A percentile compares a stretch with the other conserved stretches of the same genome.
These are phyloP conservation scores for Chaetomium sp. DNA, from an alignment of 2,329 filamentous ascomycete species.

Conservation along the genomic window DNA sequence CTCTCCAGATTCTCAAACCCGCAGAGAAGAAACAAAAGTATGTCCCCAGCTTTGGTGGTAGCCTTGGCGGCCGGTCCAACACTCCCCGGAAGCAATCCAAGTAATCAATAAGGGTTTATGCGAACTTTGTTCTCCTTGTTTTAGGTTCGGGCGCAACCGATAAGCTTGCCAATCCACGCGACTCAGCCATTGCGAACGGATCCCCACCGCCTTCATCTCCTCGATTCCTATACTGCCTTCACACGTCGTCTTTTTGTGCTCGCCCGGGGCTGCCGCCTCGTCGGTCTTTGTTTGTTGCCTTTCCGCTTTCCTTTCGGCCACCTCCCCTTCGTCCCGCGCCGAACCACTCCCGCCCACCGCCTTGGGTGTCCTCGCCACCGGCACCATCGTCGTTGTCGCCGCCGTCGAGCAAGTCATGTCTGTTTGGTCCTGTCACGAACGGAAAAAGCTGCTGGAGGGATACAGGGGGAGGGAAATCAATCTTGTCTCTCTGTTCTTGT, in stretches of 20 bases:
- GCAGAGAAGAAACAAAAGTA: slow-evolving; percentile 99
- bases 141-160: slow-evolving; percentile 87
- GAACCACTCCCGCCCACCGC: slow-evolving; percentile 1
- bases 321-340: slow-evolving; percentile 17
- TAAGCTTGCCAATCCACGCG: slow-evolving; percentile 42
- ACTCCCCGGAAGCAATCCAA: slow-evolving; percentile 63
- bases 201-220: slow-evolving; percentile 7
- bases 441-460: slow-evolving; percentile 10
- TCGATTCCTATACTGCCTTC: slow-evolving; percentile 19
- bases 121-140: slow-evolving; percentile 65
- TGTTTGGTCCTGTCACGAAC: slow-evolving; percentile 20
- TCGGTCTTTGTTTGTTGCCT: slow-evolving; percentile 12
- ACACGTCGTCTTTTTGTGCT: slow-evolving; percentile 15
- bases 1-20: slow-evolving; percentile 83
- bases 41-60: slow-evolving; percentile 67
- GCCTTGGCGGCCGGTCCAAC: slow-evolving; percentile 50
- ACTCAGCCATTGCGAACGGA: slow-evolving; percentile 10
- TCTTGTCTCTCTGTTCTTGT: no score
- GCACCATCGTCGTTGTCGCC: slow-evolving; percentile 9
- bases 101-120: slow-evolving; percentile 58
- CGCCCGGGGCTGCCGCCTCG: slow-evolving; percentile 15
- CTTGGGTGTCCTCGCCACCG: background rate
- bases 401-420: slow-evolving; percentile 20
- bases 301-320: background rate
- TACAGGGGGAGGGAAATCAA: no score